Percentiles rank a stretch among this genome's conserved stretches.
Evolutionary conservation across 129 eudicot species (phyloP).

Genomic region (Centrapalus pauciflorus): DNA sequence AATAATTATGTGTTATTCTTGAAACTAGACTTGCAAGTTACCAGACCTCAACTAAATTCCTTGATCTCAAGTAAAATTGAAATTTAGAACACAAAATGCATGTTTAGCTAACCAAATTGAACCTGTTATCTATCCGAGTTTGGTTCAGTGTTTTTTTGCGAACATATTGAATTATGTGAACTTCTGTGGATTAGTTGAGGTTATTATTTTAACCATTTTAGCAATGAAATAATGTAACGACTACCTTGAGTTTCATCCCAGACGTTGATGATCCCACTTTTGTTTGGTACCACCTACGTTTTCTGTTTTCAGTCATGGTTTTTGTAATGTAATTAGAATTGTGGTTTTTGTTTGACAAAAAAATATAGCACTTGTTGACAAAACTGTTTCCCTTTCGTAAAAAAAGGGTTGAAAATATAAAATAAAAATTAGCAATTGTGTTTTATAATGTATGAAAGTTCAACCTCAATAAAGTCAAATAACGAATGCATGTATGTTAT

Average conservation of each 20-base stretch:
- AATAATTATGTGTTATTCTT: too few species aligned
- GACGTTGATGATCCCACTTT: background rate
- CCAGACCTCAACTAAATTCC: background rate
- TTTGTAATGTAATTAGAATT: background rate
- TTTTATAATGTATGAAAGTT: too few species aligned
- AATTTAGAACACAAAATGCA: background rate
- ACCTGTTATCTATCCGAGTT: background rate
- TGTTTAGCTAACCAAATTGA: background rate
- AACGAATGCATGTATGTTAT: too few species aligned
- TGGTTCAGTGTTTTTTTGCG: background rate
- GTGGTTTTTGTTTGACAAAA: background rate
- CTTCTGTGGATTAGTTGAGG: background rate
- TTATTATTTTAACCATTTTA: background rate
- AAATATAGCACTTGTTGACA: background rate
- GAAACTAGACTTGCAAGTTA: background rate
- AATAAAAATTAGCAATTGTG: background rate
- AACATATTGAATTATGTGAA: background rate
- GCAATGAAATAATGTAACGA: background rate
- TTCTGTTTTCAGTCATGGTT: background rate
- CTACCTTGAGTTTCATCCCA: background rate
- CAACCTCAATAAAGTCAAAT: too few species aligned
- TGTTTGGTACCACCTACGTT: background rate
- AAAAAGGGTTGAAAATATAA: background rate
- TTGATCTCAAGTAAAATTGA: background rate
- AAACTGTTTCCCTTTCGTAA: background rate